Percentiles rank a stretch among this genome's conserved stretches.
Conservation (phyloP, 805 yeast species). For the Yueomyces sinensis region DNA sequence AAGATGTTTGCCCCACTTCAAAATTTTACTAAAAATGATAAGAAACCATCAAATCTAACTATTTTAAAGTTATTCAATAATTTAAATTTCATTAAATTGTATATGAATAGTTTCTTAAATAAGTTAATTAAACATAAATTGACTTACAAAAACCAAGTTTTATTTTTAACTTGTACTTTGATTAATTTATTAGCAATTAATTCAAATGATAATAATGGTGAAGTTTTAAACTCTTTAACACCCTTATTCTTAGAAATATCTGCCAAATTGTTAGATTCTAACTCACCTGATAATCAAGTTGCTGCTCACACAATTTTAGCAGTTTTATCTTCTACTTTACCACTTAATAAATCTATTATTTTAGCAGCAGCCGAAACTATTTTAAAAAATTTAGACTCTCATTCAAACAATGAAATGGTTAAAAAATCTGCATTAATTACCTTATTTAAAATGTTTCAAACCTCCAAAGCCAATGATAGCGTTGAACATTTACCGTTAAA, state of each 20-base stretch:
- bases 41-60: slow-evolving; percentile 51
- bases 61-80: slow-evolving; percentile 67
- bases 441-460: slow-evolving; percentile 36
- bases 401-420: slow-evolving; percentile 24
- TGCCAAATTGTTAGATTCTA: slow-evolving; percentile 38
- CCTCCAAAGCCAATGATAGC: slow-evolving; percentile 28
- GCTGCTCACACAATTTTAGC: slow-evolving; percentile 75
- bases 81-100: slow-evolving; percentile 49
- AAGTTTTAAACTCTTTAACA: slow-evolving; percentile 34
- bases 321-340: slow-evolving; percentile 62
- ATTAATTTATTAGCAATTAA: slow-evolving; percentile 54
- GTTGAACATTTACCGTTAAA: slow-evolving; percentile 29
- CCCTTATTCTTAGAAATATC: slow-evolving; percentile 47
- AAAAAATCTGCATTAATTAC: slow-evolving; percentile 34
- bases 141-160: slow-evolving; percentile 54
- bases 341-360: slow-evolving; percentile 39
- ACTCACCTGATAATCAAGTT: slow-evolving; percentile 50
- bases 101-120: slow-evolving; percentile 39
- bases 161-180: slow-evolving; percentile 62
- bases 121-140: slow-evolving; percentile 36
- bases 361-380: slow-evolving; percentile 52
- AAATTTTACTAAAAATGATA: slow-evolving; percentile 50
- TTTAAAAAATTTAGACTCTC: slow-evolving; percentile 33
- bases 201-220: slow-evolving; percentile 26
- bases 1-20: slow-evolving; percentile 60